These are phyloP conservation scores for Panaeolus papilionaceus DNA, from an alignment of 768 basidiomycete genomes.

Conservation along the genomic window DNA sequence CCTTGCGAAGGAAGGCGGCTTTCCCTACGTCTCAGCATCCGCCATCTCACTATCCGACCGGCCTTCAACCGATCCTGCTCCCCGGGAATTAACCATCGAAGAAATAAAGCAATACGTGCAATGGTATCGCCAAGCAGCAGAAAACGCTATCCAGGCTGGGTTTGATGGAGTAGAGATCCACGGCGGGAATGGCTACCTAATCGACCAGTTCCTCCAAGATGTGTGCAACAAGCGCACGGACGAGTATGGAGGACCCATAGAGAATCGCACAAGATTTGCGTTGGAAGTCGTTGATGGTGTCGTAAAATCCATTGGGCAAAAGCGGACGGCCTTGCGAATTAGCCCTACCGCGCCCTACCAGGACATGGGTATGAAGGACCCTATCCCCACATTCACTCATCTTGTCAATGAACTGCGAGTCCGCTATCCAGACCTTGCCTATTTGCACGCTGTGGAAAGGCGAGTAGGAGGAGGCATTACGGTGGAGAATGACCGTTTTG, in stretches of 20 bases:
- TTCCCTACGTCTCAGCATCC: conserved; percentile 41
- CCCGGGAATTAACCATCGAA: conserved; percentile 47
- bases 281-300: conserved; percentile 49
- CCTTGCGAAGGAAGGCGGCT: conserved; percentile 41
- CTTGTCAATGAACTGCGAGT: not conserved
- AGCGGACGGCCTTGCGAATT: not conserved
- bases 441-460: not conserved
- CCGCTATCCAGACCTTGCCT: not conserved
- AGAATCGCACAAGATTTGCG: conserved; percentile 62
- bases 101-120: conserved; percentile 58
- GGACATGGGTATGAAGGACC: conserved; percentile 3
- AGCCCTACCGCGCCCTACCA: not conserved
- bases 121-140: conserved; percentile 60
- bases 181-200: conserved; percentile 52
- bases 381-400: not conserved
- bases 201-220: conserved; percentile 69
- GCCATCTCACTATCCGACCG: conserved; percentile 29
- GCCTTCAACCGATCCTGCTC: conserved; percentile 27
- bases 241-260: conserved; percentile 70
- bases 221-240: conserved; percentile 64
- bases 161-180: conserved; percentile 70
- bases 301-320: not conserved
- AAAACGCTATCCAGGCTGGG: conserved; percentile 63
- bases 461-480: not conserved
- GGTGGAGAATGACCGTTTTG: not conserved